phyloP scores from a whole-genome alignment of 1,284 basidiomycete genomes.

The Sporisorium scitamineum region DNA sequence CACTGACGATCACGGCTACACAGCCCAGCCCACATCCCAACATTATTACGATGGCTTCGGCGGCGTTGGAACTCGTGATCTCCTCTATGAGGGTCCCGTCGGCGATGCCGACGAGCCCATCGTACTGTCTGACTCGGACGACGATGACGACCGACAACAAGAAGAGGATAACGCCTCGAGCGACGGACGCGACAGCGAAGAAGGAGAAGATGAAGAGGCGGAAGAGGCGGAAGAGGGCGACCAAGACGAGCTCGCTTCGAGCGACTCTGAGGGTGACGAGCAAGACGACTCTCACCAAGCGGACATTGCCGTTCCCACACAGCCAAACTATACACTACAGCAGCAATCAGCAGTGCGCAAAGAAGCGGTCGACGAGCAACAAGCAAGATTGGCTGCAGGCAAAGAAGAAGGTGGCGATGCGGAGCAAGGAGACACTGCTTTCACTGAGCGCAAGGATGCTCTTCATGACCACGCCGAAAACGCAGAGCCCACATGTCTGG shows the following conservation, averaged over 20 bases:
- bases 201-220: conserved; percentile 6
- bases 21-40: background rate
- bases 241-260: conserved; percentile 6
- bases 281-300: conserved; percentile 11
- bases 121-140: conserved; percentile 48
- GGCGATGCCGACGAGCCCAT: conserved; percentile 48
- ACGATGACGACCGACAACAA: conserved; percentile 20
- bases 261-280: background rate
- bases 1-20: background rate
- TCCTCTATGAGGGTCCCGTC: conserved; percentile 28
- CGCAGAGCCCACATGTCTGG: background rate
- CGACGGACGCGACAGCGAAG: background rate
- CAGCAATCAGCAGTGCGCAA: background rate
- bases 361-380: background rate
- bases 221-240: background rate
- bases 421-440: conserved; percentile 1
- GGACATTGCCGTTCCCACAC: background rate
- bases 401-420: background rate
- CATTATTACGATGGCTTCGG: conserved; percentile 17
- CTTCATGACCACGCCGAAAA: background rate
- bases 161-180: background rate
- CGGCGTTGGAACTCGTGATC: conserved; percentile 19
- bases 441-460: background rate
- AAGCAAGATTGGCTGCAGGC: background rate
- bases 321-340: background rate